These are phyloP conservation scores for Polygonum aviculare DNA, from an alignment of 148 eudicot species.

Conservation along the genomic window DNA sequence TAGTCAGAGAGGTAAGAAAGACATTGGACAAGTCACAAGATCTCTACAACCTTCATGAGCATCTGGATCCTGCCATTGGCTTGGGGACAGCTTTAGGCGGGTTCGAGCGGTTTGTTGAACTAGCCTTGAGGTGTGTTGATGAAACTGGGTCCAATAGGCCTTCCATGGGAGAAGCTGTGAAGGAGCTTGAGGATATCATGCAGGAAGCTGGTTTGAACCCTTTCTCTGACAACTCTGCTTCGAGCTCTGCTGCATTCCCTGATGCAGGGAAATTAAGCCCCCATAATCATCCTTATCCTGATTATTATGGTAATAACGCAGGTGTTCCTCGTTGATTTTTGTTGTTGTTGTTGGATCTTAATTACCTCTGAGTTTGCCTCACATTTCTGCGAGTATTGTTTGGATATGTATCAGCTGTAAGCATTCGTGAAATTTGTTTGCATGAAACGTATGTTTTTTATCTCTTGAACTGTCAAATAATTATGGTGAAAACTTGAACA, in stretches of 20 bases:
- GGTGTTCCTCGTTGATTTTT: neutral
- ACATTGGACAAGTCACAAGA: constrained; percentile 39
- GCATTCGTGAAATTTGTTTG: too few relatives aligned
- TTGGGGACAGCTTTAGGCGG: constrained; percentile 17
- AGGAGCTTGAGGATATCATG: constrained; percentile 35
- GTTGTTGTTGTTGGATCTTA: too few relatives aligned
- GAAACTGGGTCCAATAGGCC: constrained; percentile 72
- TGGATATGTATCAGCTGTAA: too few relatives aligned
- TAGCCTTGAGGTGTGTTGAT: constrained; percentile 81
- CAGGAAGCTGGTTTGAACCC: constrained; percentile 5
- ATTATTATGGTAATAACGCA: neutral
- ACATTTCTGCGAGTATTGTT: too few relatives aligned
- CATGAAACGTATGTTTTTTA: too few relatives aligned
- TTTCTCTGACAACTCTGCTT: constrained; percentile 1
- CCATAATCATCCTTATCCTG: neutral
- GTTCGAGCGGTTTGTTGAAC: constrained; percentile 43
- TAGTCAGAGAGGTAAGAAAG: constrained; percentile 58
- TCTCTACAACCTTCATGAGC: constrained; percentile 24
- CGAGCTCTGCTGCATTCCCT: neutral
- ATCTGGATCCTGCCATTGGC: constrained; percentile 12
- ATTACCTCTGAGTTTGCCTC: too few relatives aligned
- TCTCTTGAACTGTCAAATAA: too few relatives aligned
- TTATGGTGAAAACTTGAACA: too few relatives aligned
- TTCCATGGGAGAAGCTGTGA: constrained; percentile 71
- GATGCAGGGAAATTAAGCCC: neutral